phyloP scores from a whole-genome alignment of 306 rosid species.

The Oxytropis ochrocephala region DNA sequence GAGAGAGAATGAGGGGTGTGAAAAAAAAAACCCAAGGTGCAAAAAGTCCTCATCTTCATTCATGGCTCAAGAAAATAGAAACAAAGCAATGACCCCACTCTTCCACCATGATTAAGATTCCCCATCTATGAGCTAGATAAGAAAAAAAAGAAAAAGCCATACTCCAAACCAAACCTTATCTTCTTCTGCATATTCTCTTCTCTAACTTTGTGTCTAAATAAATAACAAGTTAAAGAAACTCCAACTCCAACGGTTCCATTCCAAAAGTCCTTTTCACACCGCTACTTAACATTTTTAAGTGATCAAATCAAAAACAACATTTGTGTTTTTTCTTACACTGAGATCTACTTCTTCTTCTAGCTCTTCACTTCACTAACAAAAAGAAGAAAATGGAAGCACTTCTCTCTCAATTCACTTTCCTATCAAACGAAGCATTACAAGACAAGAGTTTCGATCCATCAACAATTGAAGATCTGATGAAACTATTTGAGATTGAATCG shows the following conservation, averaged over 20 bases:
- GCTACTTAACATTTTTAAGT: not conserved
- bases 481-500: conserved; percentile 86
- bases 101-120: conserved; percentile 34
- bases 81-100: conserved; percentile 19
- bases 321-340: not conserved
- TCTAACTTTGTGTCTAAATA: not conserved
- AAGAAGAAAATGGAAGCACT: conserved; percentile 77
- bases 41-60: too few species aligned
- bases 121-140: conserved; percentile 1
- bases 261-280: not conserved
- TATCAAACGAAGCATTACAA: conserved; percentile 58
- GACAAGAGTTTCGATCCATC: conserved; percentile 87
- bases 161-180: not conserved
- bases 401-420: conserved; percentile 59
- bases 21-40: too few species aligned
- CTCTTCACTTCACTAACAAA: not conserved
- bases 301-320: not conserved
- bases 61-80: too few species aligned
- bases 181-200: not conserved
- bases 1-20: too few species aligned
- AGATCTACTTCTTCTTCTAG: conserved; percentile 18
- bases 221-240: not conserved
- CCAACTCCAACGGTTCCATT: conserved; percentile 26
- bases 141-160: not conserved
- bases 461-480: conserved; percentile 67